Evolutionary conservation across 2,329 filamentous ascomycete genomes (phyloP).

Genomic region (Tolypocladium tropicale): DNA sequence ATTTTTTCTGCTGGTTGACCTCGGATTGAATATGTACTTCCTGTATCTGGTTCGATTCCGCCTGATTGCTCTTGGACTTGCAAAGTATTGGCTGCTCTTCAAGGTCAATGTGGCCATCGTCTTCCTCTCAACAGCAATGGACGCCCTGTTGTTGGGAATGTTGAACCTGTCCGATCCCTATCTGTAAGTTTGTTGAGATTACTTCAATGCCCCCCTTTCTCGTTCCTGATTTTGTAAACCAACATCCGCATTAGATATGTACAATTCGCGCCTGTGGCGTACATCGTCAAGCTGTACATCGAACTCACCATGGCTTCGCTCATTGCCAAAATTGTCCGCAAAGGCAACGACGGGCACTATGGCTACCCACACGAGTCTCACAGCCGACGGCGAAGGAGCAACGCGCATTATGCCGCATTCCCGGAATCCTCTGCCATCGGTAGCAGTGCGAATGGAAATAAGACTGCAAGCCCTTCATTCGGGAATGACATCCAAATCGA

Average conservation of each 20-base stretch:
- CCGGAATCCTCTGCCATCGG: background rate
- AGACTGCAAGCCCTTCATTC: background rate
- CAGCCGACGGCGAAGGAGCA: background rate
- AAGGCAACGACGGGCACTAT: background rate
- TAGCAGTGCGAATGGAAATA: background rate
- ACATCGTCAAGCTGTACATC: constrained; percentile 42
- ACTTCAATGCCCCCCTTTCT: no score
- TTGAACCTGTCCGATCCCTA: constrained; percentile 9
- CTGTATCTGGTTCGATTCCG: constrained; percentile 32
- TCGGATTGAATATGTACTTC: constrained; percentile 39
- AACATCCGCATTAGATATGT: constrained; percentile 17
- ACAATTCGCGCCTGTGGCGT: constrained; percentile 40
- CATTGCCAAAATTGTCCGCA: constrained; percentile 28
- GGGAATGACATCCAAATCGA: constrained; percentile 3
- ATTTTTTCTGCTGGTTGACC: constrained; percentile 38
- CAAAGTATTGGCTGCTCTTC: constrained; percentile 39
- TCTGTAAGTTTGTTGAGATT: no score
- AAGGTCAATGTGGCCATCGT: constrained; percentile 38
- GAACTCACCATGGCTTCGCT: constrained; percentile 42
- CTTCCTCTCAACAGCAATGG: constrained; percentile 36
- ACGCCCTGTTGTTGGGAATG: constrained; percentile 18
- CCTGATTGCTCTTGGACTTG: constrained; percentile 34
- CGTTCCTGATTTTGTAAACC: no score
- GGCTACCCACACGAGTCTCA: background rate
- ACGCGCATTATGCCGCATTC: background rate